phyloP scores from a whole-genome alignment of 352 stramenopile species.

The Phytophthora pini region DNA sequence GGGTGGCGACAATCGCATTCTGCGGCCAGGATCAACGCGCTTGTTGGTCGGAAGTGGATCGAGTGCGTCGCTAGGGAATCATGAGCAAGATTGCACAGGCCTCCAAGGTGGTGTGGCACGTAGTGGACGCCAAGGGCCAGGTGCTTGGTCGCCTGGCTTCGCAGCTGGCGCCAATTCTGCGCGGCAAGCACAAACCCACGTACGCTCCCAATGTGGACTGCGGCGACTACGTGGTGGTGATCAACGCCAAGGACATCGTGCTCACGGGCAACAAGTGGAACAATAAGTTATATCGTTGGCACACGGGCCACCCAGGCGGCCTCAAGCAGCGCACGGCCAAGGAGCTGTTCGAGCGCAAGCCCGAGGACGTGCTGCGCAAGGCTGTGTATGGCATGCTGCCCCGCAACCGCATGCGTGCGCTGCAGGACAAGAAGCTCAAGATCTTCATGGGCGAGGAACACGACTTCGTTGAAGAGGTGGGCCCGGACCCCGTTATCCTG shows the following conservation, averaged over 20 bases:
- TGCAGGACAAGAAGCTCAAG: constrained; percentile 96
- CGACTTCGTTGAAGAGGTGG: constrained; percentile 91
- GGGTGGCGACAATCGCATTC: constrained; percentile 13
- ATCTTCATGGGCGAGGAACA: constrained; percentile 96
- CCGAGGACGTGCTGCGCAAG: constrained; percentile 95
- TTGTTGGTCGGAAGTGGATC: too few species aligned
- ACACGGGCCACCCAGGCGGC: constrained; percentile 97
- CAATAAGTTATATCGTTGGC: constrained; percentile 98
- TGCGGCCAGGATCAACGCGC: constrained; percentile 20
- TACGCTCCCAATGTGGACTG: constrained; percentile 98
- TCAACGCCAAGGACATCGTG: constrained; percentile 96
- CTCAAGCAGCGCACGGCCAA: constrained; percentile 96
- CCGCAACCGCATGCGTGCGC: constrained; percentile 96
- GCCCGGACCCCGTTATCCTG: constrained; percentile 83
- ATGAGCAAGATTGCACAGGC: constrained; percentile 87
- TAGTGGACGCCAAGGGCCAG: constrained; percentile 96
- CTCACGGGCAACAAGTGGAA: constrained; percentile 97
- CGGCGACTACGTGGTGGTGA: constrained; percentile 98
- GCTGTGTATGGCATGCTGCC: constrained; percentile 98
- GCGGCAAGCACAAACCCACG: constrained; percentile 99
- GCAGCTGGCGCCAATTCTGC: constrained; percentile 96
- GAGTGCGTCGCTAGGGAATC: constrained; percentile 22
- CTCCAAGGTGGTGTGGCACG: constrained; percentile 93
- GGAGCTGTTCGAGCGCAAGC: constrained; percentile 95
- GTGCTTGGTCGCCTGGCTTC: constrained; percentile 96